Conservation (phyloP, 345 rosid species). For the Eutrema yunnanense region DNA sequence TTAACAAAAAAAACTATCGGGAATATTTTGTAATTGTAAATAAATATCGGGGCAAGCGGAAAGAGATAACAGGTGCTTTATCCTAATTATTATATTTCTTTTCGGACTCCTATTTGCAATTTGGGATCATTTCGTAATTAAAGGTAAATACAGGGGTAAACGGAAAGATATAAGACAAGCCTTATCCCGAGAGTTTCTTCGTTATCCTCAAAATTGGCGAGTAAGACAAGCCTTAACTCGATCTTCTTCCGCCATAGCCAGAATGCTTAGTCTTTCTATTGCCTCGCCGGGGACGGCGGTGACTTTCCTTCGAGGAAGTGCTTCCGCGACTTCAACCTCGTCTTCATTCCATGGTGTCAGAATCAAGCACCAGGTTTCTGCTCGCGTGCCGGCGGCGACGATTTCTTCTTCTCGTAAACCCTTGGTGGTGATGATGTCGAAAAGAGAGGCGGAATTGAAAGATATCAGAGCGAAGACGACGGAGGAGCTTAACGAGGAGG, state of each 20-base stretch:
- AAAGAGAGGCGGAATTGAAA: slow-evolving; percentile 70
- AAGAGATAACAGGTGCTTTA: not conserved
- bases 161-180: slow-evolving; percentile 17
- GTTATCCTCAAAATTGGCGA: slow-evolving; percentile 18
- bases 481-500: slow-evolving; percentile 78
- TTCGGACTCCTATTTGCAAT: not conserved
- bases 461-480: slow-evolving; percentile 65
- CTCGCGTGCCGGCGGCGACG: slow-evolving; percentile 17
- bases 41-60: not conserved
- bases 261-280: slow-evolving; percentile 56
- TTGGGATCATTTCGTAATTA: not conserved
- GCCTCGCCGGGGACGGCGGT: slow-evolving; percentile 38
- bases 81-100: not conserved
- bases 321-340: slow-evolving; percentile 8
- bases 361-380: slow-evolving; percentile 37
- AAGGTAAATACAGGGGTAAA: not conserved
- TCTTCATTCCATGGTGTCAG: slow-evolving; percentile 49
- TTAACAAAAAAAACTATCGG: not conserved
- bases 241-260: slow-evolving; percentile 20
- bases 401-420: slow-evolving; percentile 20
- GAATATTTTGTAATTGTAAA: not conserved
- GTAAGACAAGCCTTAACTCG: too few species aligned
- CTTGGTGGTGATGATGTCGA: slow-evolving; percentile 68
- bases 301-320: slow-evolving; percentile 29
- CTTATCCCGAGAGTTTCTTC: slow-evolving; percentile 12